Evolutionary conservation across 805 yeast species (phyloP).

Genomic region (Tetrapisispora nanseiensis): DNA sequence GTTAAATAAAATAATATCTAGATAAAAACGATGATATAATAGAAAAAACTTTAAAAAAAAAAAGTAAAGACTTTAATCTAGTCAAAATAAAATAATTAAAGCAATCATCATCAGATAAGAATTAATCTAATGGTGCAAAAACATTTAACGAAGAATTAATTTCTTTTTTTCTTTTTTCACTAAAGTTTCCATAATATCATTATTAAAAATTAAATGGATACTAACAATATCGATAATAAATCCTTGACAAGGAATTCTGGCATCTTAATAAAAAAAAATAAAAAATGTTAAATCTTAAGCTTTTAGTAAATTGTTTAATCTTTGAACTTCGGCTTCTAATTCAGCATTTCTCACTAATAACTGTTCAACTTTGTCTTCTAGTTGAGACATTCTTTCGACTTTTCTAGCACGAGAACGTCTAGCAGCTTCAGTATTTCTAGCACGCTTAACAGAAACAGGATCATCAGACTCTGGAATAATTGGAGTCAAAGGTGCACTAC

Average conservation of each 20-base stretch:
- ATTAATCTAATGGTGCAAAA: not conserved
- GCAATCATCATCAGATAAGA: not conserved
- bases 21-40: not conserved
- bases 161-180: not conserved
- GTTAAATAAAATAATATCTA: not conserved
- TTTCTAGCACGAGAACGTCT: conserved; percentile 91
- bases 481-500: conserved; percentile 63
- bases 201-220: not conserved
- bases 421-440: conserved; percentile 93
- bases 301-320: conserved; percentile 42
- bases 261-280: too few relatives aligned
- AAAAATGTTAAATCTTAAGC: conserved; percentile 22
- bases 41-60: not conserved
- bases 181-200: not conserved
- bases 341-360: conserved; percentile 48
- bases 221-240: too few relatives aligned
- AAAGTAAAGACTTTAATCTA: not conserved
- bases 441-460: conserved; percentile 74
- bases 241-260: too few relatives aligned
- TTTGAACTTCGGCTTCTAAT: conserved; percentile 53
- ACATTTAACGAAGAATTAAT: not conserved
- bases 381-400: conserved; percentile 74
- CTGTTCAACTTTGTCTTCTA: conserved; percentile 67
- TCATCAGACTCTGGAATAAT: conserved; percentile 51
- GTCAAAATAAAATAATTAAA: not conserved